Evolutionary conservation across 495 filamentous ascomycete genomes (phyloP).

Genomic region (Glutinoglossum americanum): DNA sequence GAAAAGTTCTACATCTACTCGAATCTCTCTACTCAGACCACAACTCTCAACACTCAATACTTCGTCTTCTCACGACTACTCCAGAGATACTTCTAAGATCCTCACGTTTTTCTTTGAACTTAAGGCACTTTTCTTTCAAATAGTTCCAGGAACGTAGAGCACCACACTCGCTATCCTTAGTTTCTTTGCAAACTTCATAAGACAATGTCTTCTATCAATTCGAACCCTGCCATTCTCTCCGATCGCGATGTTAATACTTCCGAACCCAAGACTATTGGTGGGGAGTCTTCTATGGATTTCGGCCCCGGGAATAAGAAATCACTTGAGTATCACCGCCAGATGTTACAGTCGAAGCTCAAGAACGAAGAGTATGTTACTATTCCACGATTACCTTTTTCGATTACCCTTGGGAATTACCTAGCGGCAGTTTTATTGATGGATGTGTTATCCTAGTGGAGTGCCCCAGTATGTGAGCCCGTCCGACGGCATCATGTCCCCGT

Average conservation of each 20-base stretch:
- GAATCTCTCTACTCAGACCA: too few species aligned
- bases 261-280: slow-evolving; percentile 11
- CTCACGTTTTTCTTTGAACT: background rate
- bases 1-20: background rate
- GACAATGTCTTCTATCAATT: slow-evolving; percentile 1
- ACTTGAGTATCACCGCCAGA: slow-evolving; percentile 66
- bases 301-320: slow-evolving; percentile 17
- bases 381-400: background rate
- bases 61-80: too few species aligned
- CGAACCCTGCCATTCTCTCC: slow-evolving; percentile 25
- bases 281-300: background rate
- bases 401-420: too few species aligned
- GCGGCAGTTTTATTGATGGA: background rate
- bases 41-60: too few species aligned
- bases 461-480: slow-evolving; percentile 74
- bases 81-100: too few species aligned
- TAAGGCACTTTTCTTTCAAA: too few species aligned
- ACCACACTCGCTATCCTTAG: background rate
- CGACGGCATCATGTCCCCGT: slow-evolving; percentile 80
- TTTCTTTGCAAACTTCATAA: background rate
- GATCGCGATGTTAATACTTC: slow-evolving; percentile 34
- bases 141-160: too few species aligned
- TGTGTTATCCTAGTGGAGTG: slow-evolving; percentile 19
- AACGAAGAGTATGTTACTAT: slow-evolving; percentile 36
- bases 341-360: slow-evolving; percentile 49